phyloP scores from a whole-genome alignment of 1,139 yeast species.

The Geotrichum cucujoidarum region DNA sequence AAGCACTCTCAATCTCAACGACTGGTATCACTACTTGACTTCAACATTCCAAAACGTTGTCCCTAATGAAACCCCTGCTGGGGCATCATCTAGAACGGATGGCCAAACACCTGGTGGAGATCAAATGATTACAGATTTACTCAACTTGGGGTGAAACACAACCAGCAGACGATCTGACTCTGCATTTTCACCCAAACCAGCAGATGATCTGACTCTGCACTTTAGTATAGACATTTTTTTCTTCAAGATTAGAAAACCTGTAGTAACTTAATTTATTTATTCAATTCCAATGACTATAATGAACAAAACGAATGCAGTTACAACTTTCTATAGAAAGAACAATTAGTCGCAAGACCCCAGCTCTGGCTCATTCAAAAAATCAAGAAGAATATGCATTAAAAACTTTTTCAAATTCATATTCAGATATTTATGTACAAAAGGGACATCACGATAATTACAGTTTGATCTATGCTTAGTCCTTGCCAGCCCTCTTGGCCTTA shows the following conservation, averaged over 20 bases:
- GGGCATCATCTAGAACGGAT: not conserved
- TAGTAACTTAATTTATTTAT: no score
- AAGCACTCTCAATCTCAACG: slow-evolving; percentile 36
- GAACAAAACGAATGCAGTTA: no score
- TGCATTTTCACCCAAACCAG: no score
- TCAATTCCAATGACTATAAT: no score
- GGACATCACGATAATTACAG: not conserved
- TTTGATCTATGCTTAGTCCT: slow-evolving; percentile 5
- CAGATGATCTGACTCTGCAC: no score
- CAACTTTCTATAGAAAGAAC: no score
- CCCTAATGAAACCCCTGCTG: not conserved
- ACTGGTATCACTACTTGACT: slow-evolving; percentile 39
- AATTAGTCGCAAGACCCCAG: no score
- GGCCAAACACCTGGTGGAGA: not conserved
- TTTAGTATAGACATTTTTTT: no score
- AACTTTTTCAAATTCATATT: not conserved
- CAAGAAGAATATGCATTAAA: no score
- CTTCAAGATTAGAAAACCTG: no score
- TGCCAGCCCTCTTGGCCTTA: slow-evolving; percentile 25
- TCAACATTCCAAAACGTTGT: slow-evolving; percentile 19
- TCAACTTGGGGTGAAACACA: not conserved
- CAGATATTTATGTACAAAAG: slow-evolving; percentile 16
- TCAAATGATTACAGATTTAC: not conserved
- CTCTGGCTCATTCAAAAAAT: no score
- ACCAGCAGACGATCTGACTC: not conserved